These are phyloP conservation scores for Lipomyces sp. DNA, from an alignment of 805 yeast species.

Conservation along the genomic window DNA sequence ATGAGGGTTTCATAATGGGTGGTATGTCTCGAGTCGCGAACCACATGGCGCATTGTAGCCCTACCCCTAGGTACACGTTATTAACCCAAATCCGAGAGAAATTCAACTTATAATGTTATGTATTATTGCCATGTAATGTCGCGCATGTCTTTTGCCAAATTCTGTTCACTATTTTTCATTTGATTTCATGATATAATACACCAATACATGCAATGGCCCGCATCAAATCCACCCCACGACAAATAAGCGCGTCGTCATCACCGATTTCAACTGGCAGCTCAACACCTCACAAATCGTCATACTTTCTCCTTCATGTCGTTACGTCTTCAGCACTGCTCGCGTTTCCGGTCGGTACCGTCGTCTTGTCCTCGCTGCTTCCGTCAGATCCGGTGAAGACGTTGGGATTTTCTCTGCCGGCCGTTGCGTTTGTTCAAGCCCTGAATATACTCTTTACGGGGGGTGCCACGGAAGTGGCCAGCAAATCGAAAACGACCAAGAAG, in stretches of 20 bases:
- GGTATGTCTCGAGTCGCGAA: too few species aligned
- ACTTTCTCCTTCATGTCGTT: not conserved
- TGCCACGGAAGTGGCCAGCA: not conserved
- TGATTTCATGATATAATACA: not conserved
- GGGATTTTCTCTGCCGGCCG: slow-evolving; percentile 4
- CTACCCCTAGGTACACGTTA: too few species aligned
- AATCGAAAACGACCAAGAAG: slow-evolving; percentile 3
- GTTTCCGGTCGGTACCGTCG: slow-evolving; percentile 30
- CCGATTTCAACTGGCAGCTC: slow-evolving; percentile 12
- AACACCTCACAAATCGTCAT: not conserved
- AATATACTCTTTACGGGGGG: not conserved
- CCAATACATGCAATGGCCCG: slow-evolving; percentile 11
- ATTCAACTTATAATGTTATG: too few species aligned
- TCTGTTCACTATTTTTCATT: not conserved
- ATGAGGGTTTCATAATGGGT: too few species aligned
- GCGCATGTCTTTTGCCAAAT: not conserved
- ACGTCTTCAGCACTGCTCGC: slow-evolving; percentile 14
- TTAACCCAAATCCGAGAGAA: too few species aligned
- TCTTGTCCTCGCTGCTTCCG: slow-evolving; percentile 37
- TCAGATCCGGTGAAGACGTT: slow-evolving; percentile 14
- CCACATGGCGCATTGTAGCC: too few species aligned
- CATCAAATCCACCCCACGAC: slow-evolving; percentile 21
- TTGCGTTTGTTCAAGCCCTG: not conserved
- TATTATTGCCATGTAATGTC: too few species aligned
- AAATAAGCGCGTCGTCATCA: slow-evolving; percentile 4